These are phyloP conservation scores for Vaccinium macrocarpon DNA, from an alignment of 148 eudicot genomes.

Conservation along the genomic window DNA sequence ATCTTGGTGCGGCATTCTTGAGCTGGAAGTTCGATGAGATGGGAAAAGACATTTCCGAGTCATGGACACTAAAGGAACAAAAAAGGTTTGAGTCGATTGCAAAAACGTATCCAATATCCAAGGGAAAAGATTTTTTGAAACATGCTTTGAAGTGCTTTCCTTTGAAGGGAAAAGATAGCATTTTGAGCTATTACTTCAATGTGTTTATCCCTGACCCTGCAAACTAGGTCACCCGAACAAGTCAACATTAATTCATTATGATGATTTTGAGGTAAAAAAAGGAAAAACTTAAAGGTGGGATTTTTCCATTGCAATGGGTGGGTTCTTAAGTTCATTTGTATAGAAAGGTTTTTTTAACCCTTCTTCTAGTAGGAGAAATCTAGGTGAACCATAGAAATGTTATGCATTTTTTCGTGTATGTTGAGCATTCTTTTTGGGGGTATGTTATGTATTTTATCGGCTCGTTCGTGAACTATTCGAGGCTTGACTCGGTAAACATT, in stretches of 20 bases:
- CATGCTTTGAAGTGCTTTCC: no score
- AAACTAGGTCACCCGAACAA: constrained; percentile 8
- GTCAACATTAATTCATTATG: constrained; percentile 19
- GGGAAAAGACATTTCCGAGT: constrained; percentile 34
- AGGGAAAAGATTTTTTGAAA: no score
- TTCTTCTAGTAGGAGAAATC: background rate
- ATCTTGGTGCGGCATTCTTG: constrained; percentile 36
- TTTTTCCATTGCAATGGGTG: background rate
- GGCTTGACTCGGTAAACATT: no score
- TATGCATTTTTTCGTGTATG: background rate
- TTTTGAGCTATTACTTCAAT: constrained; percentile 31
- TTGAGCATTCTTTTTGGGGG: background rate
- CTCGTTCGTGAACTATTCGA: no score
- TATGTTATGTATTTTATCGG: no score
- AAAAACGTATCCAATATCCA: constrained; percentile 15
- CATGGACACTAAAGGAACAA: constrained; percentile 34
- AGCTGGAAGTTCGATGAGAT: constrained; percentile 44
- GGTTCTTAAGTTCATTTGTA: background rate
- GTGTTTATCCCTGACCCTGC: constrained; percentile 32
- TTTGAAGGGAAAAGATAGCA: constrained; percentile 12
- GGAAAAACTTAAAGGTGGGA: background rate
- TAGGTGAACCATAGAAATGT: background rate
- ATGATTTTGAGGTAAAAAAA: constrained; percentile 17
- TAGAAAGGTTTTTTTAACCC: background rate
- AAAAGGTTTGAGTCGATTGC: constrained; percentile 21